Percentiles rank a stretch among this genome's conserved stretches.
Conservation (phyloP, 1,284 basidiomycete species). For the Entoloma clypeatum region DNA sequence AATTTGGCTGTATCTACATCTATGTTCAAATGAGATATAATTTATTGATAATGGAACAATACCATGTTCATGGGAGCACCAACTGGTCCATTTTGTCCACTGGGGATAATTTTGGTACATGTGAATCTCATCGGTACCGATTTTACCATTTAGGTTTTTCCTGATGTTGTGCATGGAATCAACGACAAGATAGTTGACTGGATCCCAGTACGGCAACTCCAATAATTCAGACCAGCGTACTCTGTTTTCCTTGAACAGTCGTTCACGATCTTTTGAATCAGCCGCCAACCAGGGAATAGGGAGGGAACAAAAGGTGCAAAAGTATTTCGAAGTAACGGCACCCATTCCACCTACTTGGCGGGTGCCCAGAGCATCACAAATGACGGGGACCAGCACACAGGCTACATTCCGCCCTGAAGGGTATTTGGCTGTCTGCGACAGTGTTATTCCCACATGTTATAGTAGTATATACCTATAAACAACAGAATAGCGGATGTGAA, state of each 20-base stretch:
- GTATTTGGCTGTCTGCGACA: not conserved
- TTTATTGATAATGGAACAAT: too few species aligned
- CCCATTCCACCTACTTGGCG: slow-evolving; percentile 1
- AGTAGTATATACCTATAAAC: too few species aligned
- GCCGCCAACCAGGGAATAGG: too few species aligned
- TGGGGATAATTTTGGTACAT: too few species aligned
- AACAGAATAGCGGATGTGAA: too few species aligned
- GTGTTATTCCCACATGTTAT: too few species aligned
- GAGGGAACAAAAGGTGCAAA: slow-evolving; percentile 6
- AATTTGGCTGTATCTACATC: too few species aligned
- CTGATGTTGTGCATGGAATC: slow-evolving; percentile 6
- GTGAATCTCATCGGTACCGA: too few species aligned
- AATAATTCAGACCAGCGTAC: not conserved
- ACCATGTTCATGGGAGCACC: too few species aligned
- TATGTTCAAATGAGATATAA: too few species aligned
- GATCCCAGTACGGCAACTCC: slow-evolving; percentile 2
- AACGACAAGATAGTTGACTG: not conserved
- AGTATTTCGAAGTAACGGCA: slow-evolving; percentile 1
- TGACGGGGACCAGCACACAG: not conserved
- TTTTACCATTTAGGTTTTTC: too few species aligned
- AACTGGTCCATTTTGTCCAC: too few species aligned
- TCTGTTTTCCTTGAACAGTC: slow-evolving; percentile 7
- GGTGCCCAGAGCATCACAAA: slow-evolving; percentile 1
- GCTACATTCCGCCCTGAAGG: not conserved
- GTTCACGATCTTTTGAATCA: slow-evolving; percentile 4